phyloP scores from a whole-genome alignment of 106 monocot genomes.

The Dactylorhiza incarnata region DNA sequence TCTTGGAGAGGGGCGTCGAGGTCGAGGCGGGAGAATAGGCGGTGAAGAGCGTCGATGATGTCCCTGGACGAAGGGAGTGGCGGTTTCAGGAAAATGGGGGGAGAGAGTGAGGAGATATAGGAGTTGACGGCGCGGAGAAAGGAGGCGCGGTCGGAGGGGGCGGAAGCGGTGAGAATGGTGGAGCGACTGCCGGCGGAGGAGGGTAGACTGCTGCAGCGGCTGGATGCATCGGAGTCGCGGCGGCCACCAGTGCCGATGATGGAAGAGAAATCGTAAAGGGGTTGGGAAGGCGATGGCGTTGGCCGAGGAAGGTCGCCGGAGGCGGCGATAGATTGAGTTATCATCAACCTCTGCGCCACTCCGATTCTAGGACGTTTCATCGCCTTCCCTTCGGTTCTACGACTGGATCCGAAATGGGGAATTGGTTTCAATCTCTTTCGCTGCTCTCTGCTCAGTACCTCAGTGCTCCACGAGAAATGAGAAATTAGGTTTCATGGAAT shows the following conservation, averaged over 20 bases:
- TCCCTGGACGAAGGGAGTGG: conserved; percentile 64
- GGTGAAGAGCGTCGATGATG: conserved; percentile 34
- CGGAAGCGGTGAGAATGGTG: not conserved
- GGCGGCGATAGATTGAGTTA: not conserved
- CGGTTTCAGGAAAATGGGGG: conserved; percentile 32
- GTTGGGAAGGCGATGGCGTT: not conserved
- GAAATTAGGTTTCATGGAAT: not conserved
- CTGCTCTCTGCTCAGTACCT: not conserved
- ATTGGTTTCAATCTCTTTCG: too few species aligned
- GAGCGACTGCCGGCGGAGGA: conserved; percentile 22
- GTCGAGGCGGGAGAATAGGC: conserved; percentile 42
- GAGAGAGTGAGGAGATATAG: conserved; percentile 43
- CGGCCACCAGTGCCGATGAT: conserved; percentile 11
- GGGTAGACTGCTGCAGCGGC: conserved; percentile 49
- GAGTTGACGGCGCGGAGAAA: conserved; percentile 54
- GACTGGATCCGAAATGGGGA: too few species aligned
- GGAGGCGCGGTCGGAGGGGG: conserved; percentile 27
- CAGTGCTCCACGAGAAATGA: not conserved
- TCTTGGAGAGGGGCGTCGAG: conserved; percentile 23
- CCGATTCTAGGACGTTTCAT: not conserved
- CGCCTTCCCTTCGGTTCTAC: not conserved
- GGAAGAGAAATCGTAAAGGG: conserved; percentile 12
- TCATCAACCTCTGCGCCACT: not conserved
- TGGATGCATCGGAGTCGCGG: conserved; percentile 69
- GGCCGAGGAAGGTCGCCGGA: not conserved